A percentile compares a stretch with the other conserved stretches of the same genome.
phyloP scores from a whole-genome alignment of 441 rosid genomes.

The Macaranga tanarius region DNA sequence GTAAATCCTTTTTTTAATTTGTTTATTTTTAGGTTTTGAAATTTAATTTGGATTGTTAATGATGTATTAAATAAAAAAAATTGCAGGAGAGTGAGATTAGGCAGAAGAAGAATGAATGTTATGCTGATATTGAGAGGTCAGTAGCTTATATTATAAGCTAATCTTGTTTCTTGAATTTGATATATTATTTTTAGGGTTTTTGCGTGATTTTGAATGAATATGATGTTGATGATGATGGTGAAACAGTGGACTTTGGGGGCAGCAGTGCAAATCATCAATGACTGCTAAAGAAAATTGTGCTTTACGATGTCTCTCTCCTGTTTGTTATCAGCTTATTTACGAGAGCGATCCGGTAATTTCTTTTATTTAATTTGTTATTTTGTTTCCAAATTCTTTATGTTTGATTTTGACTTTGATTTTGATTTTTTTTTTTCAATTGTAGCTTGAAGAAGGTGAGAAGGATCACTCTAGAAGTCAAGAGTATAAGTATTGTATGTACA shows the following conservation, averaged over 20 bases:
- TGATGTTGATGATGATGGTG: not conserved
- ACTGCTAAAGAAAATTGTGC: constrained; percentile 84
- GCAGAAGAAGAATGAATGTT: constrained; percentile 69
- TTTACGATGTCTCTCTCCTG: constrained; percentile 70
- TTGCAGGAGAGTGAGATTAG: constrained; percentile 64
- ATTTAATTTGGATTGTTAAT: not conserved
- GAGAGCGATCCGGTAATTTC: constrained; percentile 75
- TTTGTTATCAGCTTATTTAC: constrained; percentile 74
- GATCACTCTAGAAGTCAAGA: constrained; percentile 78
- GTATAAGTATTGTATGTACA: constrained; percentile 81
- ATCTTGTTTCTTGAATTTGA: not conserved
- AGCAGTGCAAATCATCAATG: constrained; percentile 64
- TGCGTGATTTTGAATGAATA: constrained; percentile 13
- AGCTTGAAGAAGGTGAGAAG: constrained; percentile 96
- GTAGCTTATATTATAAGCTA: not conserved
- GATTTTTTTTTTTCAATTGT: constrained; percentile 22
- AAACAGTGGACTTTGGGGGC: constrained; percentile 88
- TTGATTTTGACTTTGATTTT: constrained; percentile 1
- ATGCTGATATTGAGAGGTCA: constrained; percentile 70
- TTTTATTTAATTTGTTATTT: not conserved
- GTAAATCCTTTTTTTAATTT: constrained; percentile 33
- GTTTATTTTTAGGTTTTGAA: not conserved
- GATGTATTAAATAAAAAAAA: not conserved
- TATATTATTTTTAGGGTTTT: not conserved
- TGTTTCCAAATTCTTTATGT: not conserved